A percentile compares a stretch with the other conserved stretches of the same genome.
phyloP scores from a whole-genome alignment of 345 rosid genomes.

The Populus alba region DNA sequence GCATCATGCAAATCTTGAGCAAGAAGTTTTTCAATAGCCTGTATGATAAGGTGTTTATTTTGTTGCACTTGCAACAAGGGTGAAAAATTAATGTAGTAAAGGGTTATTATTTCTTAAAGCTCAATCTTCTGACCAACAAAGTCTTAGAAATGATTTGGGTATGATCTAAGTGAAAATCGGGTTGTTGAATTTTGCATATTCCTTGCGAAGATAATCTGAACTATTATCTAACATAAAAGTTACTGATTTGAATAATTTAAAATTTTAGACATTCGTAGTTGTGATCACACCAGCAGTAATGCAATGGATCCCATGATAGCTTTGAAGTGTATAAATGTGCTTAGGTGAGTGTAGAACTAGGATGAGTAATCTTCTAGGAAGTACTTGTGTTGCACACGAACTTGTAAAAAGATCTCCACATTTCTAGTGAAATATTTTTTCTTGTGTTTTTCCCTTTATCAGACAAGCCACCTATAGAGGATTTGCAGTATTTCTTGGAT shows the following conservation, averaged over 20 bases:
- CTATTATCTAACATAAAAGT: background rate
- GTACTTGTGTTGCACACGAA: background rate
- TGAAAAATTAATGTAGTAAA: background rate
- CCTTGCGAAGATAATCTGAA: background rate
- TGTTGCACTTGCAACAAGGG: background rate
- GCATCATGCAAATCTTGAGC: background rate
- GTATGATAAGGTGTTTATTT: constrained; percentile 1
- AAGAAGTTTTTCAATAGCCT: background rate
- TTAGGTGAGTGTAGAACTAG: background rate
- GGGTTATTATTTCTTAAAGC: background rate
- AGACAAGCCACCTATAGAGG: constrained; percentile 98
- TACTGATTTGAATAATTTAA: background rate
- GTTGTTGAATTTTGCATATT: background rate
- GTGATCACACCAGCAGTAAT: background rate
- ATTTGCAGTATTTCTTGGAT: constrained; percentile 90
- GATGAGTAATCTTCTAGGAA: background rate
- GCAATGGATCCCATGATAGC: background rate
- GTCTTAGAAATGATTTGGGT: background rate
- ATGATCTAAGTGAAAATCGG: background rate
- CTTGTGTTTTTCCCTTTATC: constrained; percentile 9
- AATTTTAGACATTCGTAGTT: background rate
- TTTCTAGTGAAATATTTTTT: constrained; percentile 2
- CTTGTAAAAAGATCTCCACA: background rate
- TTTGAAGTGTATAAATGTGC: background rate
- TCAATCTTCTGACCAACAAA: background rate